Conservation (phyloP, 1,139 yeast species). For the Taphrina betulina region DNA sequence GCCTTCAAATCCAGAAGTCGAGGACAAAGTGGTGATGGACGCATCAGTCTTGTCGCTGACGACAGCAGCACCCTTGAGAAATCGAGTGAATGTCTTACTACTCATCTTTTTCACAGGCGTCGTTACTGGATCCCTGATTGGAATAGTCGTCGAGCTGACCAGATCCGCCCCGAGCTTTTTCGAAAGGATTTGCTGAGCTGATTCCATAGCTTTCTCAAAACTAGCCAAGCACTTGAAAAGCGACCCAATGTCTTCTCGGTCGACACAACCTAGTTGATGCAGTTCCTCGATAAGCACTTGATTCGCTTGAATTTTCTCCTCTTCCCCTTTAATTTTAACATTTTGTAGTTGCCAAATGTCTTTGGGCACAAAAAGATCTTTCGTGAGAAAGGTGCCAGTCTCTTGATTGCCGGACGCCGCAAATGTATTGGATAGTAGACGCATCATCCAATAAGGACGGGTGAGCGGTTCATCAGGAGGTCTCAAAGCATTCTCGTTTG, state of each 20-base stretch:
- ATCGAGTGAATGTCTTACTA: conserved; percentile 4
- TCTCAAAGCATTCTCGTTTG: no score
- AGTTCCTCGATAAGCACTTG: conserved; percentile 17
- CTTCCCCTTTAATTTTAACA: conserved; percentile 32
- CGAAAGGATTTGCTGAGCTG: conserved; percentile 11
- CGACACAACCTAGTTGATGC: conserved; percentile 17
- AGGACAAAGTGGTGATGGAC: background rate
- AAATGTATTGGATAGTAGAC: conserved; percentile 15
- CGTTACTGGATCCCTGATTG: background rate
- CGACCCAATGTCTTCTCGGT: conserved; percentile 11
- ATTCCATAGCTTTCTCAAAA: conserved; percentile 5
- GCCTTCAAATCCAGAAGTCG: conserved; percentile 5
- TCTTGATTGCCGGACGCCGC: conserved; percentile 4
- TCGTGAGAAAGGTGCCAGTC: conserved; percentile 22
- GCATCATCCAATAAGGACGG: conserved; percentile 32
- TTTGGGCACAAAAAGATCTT: conserved; percentile 16
- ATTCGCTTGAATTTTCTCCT: conserved; percentile 32
- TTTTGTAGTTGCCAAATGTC: conserved; percentile 30
- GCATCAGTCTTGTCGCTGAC: background rate
- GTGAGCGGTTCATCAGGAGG: conserved; percentile 14
- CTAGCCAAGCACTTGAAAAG: conserved; percentile 7
- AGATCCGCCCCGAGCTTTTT: conserved; percentile 14
- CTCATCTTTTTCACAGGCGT: conserved; percentile 13
- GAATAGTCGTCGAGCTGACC: background rate
- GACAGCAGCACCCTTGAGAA: conserved; percentile 1